These are phyloP conservation scores for Leccinum obscurum DNA, from an alignment of 768 basidiomycete species.

Conservation along the genomic window DNA sequence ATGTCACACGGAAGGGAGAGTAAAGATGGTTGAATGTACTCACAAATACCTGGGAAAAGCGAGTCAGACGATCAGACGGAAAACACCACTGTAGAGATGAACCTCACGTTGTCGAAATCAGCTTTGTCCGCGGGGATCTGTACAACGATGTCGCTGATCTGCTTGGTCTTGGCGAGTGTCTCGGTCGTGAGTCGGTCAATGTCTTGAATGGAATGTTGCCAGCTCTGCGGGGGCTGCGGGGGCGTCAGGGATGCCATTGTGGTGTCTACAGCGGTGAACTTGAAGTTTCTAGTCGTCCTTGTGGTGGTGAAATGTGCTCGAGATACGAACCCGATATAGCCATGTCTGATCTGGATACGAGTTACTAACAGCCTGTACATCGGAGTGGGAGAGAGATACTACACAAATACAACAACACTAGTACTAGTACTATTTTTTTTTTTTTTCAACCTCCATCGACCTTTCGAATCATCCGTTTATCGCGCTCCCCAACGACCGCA, in stretches of 20 bases:
- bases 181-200: slow-evolving; percentile 59
- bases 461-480: slow-evolving; percentile 75
- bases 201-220: slow-evolving; percentile 69
- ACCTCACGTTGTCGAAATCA: slow-evolving; percentile 64
- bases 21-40: slow-evolving; percentile 34
- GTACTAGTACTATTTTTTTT: not conserved
- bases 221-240: slow-evolving; percentile 65
- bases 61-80: not conserved
- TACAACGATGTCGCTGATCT: slow-evolving; percentile 60
- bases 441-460: slow-evolving; percentile 46
- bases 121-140: slow-evolving; percentile 57
- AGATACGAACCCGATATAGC: slow-evolving; percentile 20
- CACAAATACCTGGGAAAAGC: slow-evolving; percentile 65
- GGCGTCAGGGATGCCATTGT: slow-evolving; percentile 53
- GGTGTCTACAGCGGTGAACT: slow-evolving; percentile 5
- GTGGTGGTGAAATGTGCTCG: slow-evolving; percentile 11
- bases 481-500: slow-evolving; percentile 85
- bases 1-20: not conserved
- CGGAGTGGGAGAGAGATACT: not conserved
- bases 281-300: slow-evolving; percentile 5
- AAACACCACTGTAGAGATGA: not conserved
- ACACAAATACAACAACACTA: not conserved
- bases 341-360: not conserved
- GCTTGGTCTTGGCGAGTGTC: slow-evolving; percentile 56
- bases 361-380: slow-evolving; percentile 9